These are phyloP conservation scores for Pseudonitzschia multiseries DNA, from an alignment of 108 stramenopile species.

Conservation along the genomic window DNA sequence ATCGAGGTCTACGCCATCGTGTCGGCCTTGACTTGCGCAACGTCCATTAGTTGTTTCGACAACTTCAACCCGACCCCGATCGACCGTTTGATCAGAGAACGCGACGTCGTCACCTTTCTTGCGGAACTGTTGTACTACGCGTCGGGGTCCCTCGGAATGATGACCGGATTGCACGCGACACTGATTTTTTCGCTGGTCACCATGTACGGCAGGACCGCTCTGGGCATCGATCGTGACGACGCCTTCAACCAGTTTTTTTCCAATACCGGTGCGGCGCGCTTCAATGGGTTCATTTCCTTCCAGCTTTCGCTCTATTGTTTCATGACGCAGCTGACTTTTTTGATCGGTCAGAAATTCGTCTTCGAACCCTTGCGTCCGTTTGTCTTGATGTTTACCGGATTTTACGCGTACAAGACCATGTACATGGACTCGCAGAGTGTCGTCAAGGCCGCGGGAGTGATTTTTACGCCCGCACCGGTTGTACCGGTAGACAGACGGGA, in stretches of 20 bases:
- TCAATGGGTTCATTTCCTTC: conserved; percentile 21
- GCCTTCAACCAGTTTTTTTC: conserved; percentile 18
- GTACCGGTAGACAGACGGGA: not conserved
- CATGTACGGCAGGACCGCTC: conserved; percentile 30
- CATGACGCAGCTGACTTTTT: conserved; percentile 14
- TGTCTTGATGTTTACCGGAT: not conserved
- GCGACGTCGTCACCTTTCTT: not conserved
- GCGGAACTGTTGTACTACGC: conserved; percentile 12
- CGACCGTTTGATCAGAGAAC: not conserved
- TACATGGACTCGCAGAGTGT: not conserved
- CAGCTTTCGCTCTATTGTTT: conserved; percentile 13
- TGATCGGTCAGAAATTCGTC: conserved; percentile 8
- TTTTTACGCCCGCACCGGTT: not conserved
- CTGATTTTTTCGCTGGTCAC: conserved; percentile 30
- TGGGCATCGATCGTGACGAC: conserved; percentile 27
- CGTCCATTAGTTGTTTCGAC: conserved; percentile 22
- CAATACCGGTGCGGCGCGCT: conserved; percentile 7
- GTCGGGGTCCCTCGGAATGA: conserved; percentile 7
- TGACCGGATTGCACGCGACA: conserved; percentile 26
- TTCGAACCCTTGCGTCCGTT: conserved; percentile 3
- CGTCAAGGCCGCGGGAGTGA: not conserved
- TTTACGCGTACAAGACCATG: not conserved
- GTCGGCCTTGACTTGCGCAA: conserved; percentile 21
- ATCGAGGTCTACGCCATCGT: conserved; percentile 25
- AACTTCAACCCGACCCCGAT: conserved; percentile 1